Base-by-base conservation (phyloP, 2,329 filamentous ascomycete genomes). In the Penicillium sp. region DNA sequence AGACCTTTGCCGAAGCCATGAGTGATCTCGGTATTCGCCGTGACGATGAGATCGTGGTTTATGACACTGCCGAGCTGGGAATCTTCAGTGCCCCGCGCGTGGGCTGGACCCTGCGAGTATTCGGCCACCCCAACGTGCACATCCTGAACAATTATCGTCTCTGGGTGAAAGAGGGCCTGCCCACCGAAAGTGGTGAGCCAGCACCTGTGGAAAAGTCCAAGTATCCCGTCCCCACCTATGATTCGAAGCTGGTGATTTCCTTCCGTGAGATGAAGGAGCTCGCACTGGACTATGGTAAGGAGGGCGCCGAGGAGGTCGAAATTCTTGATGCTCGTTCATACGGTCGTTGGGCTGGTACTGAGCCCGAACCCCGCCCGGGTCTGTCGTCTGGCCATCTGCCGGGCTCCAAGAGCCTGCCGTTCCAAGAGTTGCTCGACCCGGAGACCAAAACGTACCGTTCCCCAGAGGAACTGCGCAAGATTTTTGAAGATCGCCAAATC, bases 21-120 rank as follows among this genome's bases (percentile, higher is more conserved):
- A 85, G 86, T 58, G 81, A 86, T 55, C 73, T 98, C 40, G 93
- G 93, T 6, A 93, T 98, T 56, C 81, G 83, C 46, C 81, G 82
- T 52, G 88, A 96, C 56, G 93, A 98, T 57, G 86, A 83, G 28
- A 81, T 98, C 3, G 93, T 98, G 0, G 88, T 98, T 4, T 98
- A 98, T 65, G 93, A 98, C 66, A 85, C 83, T 23, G 85, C 88
- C 52, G 90, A 97, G 73, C 74, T 91, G 24, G 93, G 93, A 8
- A 90, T 98, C 50, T 95, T 98, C 72, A 93, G 87, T 59, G 93
- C 91, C 1, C 93, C 93, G 3, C 80, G 93, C 34, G 91, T 95
- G 0, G 91, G 84, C 47, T 98, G 93, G 93, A 98, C 91, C 1
- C 75, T 98, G 55, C 82, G 82, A 61, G 82, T 89, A 27, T 97